These are phyloP conservation scores for Neocatenulostroma microsporum DNA, from an alignment of 2,329 filamentous ascomycete species.

Conservation along the genomic window DNA sequence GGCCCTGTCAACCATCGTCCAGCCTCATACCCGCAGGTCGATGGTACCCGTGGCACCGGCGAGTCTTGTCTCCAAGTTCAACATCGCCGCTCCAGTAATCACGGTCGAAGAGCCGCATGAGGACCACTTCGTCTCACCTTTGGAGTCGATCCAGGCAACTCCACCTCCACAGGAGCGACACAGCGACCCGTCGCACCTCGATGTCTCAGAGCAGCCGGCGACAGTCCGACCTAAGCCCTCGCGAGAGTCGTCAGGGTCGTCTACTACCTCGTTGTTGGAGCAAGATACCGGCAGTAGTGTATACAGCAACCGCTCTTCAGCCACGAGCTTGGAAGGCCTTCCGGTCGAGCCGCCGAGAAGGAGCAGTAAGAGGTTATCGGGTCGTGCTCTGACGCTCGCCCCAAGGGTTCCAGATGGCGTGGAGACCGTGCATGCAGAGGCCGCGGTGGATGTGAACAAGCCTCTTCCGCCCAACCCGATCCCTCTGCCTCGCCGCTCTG, in stretches of 20 bases:
- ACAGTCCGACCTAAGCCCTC: constrained; percentile 1
- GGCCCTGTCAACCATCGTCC: constrained; percentile 8
- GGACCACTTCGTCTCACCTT: constrained; percentile 3
- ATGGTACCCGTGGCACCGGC: constrained; percentile 12
- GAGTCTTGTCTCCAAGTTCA: constrained; percentile 14
- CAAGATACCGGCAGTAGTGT: constrained; percentile 29
- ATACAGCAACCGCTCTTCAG: constrained; percentile 32
- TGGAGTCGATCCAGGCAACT: constrained; percentile 3
- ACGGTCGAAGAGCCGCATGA: constrained; percentile 7
- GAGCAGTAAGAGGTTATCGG: constrained; percentile 7
- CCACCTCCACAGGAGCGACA: not conserved
- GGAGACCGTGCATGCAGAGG: not conserved
- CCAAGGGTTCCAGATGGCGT: not conserved
- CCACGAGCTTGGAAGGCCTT: constrained; percentile 17
- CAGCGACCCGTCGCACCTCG: too few relatives aligned
- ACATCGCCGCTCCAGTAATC: constrained; percentile 10
- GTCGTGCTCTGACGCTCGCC: constrained; percentile 2
- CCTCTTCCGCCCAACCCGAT: constrained; percentile 15
- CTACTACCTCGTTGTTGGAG: constrained; percentile 27
- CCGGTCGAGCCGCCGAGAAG: constrained; percentile 8
- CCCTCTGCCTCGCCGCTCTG: constrained; percentile 6
- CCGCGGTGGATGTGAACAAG: constrained; percentile 13
- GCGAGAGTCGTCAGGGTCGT: constrained; percentile 21
- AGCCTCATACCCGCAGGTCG: constrained; percentile 9
- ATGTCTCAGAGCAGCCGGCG: too few relatives aligned